Base-by-base conservation (phyloP, 495 filamentous ascomycete species). In the Chaetomium fimeti region DNA sequence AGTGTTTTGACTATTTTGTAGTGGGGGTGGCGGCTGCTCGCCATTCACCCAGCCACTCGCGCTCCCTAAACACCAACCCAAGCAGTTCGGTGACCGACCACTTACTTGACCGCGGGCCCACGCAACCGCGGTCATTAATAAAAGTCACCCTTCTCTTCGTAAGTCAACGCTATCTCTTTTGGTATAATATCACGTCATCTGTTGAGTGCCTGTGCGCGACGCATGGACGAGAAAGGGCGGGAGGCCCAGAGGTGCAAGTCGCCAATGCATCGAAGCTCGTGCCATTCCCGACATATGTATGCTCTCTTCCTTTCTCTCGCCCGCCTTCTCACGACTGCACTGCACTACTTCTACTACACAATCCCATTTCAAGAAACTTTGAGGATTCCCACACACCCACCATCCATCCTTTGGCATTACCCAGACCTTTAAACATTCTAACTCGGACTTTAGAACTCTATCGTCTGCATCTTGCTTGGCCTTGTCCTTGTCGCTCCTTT, bases 1-100 rank as follows among this genome's bases (percentile, higher is more conserved):
- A 43, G 40, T 18, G 16, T 43, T 18, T 43, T 25, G 20, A 38
- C 22, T 66, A 57, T 66, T 62, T 29, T 66, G 59, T 62, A 57
- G 58, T 45, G 55, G 59, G 63, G 64, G 58, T 60, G 28, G 52
- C 59, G 47, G 59, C 58, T 48, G 52, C 9, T 20, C 4, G 49
- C 58, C 45, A 51, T 47, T 42, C 52, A 62, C 40, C 42, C 58
- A 66, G 59, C 58, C 64, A 58, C 43, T 57, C 43, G 8, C 38
- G 22, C 52, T 54, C 36, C 38, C 60, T 47, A 62, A 62, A 61
- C 49, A 61, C 42, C 55, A 65, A 27, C 57, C 20, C 20, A 53
- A 53, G n/a, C 63, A 49, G 24, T 3, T 20, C 42, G 40, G 28
- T 29, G 8, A 22, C 45, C 20, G 2, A 58, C 51, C 25, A 36